phyloP scores from a whole-genome alignment of 257 asterid species.

The Nicotiana undulata region DNA sequence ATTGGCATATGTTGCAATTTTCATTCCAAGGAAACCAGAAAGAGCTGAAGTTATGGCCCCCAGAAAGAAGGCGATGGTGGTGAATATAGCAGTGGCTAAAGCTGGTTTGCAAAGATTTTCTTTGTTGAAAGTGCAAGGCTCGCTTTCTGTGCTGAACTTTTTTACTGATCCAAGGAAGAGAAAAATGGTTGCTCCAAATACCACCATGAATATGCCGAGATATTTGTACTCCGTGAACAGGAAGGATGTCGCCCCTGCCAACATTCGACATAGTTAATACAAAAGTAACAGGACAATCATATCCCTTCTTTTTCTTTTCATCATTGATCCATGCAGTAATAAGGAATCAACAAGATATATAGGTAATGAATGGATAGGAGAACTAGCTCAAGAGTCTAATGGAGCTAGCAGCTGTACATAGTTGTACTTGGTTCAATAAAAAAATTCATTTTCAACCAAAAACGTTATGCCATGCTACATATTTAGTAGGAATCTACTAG shows the following conservation, averaged over 20 bases:
- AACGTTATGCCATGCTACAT: background rate
- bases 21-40: slow-evolving; percentile 52
- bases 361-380: too few relatives aligned
- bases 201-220: slow-evolving; percentile 43
- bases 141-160: slow-evolving; percentile 36
- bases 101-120: slow-evolving; percentile 42
- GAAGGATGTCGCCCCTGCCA: slow-evolving; percentile 48
- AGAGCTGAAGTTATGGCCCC: slow-evolving; percentile 42
- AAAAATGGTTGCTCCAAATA: slow-evolving; percentile 38
- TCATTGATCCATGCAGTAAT: background rate
- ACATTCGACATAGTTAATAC: background rate
- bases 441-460: too few relatives aligned
- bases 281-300: background rate
- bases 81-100: slow-evolving; percentile 38
- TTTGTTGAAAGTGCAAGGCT: slow-evolving; percentile 39
- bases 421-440: too few relatives aligned
- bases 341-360: background rate
- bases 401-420: too few relatives aligned
- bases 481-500: background rate
- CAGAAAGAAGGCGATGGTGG: slow-evolving; percentile 35
- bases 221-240: slow-evolving; percentile 41
- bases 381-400: too few relatives aligned
- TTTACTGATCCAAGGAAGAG: slow-evolving; percentile 48
- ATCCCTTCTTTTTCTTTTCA: background rate
- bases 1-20: slow-evolving; percentile 46